A percentile compares a stretch with the other conserved stretches of the same genome.
Evolutionary conservation across 352 stramenopile species (phyloP).

Genomic region (Phytophthora vignae): DNA sequence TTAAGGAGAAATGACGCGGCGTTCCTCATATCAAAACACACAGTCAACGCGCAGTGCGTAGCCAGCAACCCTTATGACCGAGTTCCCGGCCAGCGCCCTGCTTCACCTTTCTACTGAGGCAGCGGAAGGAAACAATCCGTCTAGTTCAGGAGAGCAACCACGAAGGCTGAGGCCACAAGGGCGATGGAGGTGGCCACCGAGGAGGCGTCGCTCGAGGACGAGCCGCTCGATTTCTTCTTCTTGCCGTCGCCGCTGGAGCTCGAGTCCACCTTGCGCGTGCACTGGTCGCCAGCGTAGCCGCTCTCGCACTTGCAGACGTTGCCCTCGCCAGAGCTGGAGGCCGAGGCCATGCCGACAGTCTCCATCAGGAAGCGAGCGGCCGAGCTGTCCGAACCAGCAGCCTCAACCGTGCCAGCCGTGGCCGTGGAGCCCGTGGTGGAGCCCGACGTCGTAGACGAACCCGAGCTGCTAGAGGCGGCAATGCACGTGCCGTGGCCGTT

Average conservation of each 20-base stretch:
- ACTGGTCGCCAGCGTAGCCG: slow-evolving; percentile 69
- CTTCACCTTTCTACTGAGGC: slow-evolving; percentile 24
- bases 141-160: slow-evolving; percentile 54
- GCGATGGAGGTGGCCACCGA: slow-evolving; percentile 39
- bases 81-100: background rate
- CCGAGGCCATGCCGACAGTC: slow-evolving; percentile 40
- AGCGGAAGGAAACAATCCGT: slow-evolving; percentile 17
- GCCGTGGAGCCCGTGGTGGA: slow-evolving; percentile 33
- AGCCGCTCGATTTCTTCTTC: slow-evolving; percentile 33
- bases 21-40: slow-evolving; percentile 24
- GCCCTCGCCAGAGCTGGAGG: slow-evolving; percentile 14
- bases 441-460: slow-evolving; percentile 33
- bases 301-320: slow-evolving; percentile 66
- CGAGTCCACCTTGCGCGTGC: slow-evolving; percentile 58
- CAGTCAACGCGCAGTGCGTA: slow-evolving; percentile 23
- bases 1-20: slow-evolving; percentile 31
- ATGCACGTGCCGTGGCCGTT: slow-evolving; percentile 67
- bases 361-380: slow-evolving; percentile 39
- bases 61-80: background rate
- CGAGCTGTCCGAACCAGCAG: slow-evolving; percentile 28
- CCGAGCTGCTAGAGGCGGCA: slow-evolving; percentile 32
- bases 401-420: slow-evolving; percentile 17
- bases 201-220: slow-evolving; percentile 35
- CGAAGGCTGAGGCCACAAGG: slow-evolving; percentile 40
- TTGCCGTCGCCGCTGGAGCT: slow-evolving; percentile 30